Conservation (phyloP, 805 yeast species). For the Ogataea angusta region DNA sequence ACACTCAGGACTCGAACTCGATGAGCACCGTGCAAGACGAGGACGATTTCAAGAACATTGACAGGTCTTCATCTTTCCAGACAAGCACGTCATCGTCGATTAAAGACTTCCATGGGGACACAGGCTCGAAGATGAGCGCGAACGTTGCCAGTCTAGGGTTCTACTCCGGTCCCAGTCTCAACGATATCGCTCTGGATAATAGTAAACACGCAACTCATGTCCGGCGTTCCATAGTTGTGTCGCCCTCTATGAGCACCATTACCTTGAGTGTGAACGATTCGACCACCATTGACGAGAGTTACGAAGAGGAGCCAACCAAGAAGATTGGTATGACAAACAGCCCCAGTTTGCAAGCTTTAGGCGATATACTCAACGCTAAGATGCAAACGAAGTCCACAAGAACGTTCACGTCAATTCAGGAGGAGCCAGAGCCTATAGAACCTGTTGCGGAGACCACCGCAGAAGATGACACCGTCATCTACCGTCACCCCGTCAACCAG, state of each 20-base stretch:
- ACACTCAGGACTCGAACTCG: constrained; percentile 30
- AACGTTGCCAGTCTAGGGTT: constrained; percentile 21
- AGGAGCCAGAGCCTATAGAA: constrained; percentile 16
- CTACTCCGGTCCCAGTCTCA: constrained; percentile 32
- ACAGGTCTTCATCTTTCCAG: constrained; percentile 36
- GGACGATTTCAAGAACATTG: constrained; percentile 31
- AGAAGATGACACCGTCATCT: constrained; percentile 1
- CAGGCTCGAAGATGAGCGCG: constrained; percentile 9
- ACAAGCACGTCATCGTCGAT: constrained; percentile 34
- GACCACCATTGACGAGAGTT: background rate
- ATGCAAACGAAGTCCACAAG: constrained; percentile 8
- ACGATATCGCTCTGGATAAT: constrained; percentile 20
- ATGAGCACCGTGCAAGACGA: constrained; percentile 35
- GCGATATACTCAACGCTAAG: constrained; percentile 31
- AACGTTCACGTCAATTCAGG: constrained; percentile 14
- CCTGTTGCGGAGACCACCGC: background rate
- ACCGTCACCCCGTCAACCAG: constrained; percentile 14
- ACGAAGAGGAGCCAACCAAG: constrained; percentile 30
- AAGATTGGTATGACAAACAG: constrained; percentile 33
- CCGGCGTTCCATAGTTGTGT: constrained; percentile 31
- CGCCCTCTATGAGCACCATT: constrained; percentile 32
- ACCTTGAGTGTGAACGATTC: constrained; percentile 1
- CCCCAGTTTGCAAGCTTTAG: constrained; percentile 36
- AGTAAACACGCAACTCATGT: constrained; percentile 30
- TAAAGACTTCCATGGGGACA: background rate